Percentiles rank a stretch among this genome's conserved stretches.
phyloP scores from a whole-genome alignment of 805 yeast species.

The Lachancea waltii region DNA sequence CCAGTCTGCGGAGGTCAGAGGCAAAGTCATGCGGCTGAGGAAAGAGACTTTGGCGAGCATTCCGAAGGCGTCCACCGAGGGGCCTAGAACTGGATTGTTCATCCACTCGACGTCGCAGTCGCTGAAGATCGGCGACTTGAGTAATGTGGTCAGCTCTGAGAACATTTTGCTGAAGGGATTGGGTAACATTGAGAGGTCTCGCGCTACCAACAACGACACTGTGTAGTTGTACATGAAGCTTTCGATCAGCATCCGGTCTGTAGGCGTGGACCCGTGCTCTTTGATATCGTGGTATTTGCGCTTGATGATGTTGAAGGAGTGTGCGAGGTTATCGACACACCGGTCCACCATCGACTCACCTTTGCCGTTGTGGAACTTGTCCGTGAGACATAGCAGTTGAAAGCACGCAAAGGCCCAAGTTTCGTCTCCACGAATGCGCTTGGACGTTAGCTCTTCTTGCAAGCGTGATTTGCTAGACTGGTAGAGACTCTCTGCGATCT shows the following conservation, averaged over 20 bases:
- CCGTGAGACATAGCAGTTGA: slow-evolving; percentile 15
- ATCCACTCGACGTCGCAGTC: slow-evolving; percentile 33
- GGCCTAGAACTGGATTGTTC: slow-evolving; percentile 38
- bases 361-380: slow-evolving; percentile 16
- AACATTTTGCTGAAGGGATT: slow-evolving; percentile 15
- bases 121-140: slow-evolving; percentile 21
- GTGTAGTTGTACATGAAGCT: slow-evolving; percentile 21
- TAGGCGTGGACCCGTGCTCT: slow-evolving; percentile 12
- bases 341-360: slow-evolving; percentile 16
- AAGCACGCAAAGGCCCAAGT: slow-evolving; percentile 20
- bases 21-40: slow-evolving; percentile 24
- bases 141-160: slow-evolving; percentile 11
- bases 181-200: slow-evolving; percentile 14
- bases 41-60: slow-evolving; percentile 35
- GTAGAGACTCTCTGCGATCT: slow-evolving; percentile 14
- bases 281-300: slow-evolving; percentile 11
- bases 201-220: slow-evolving; percentile 16
- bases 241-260: slow-evolving; percentile 18
- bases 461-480: slow-evolving; percentile 12
- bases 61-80: slow-evolving; percentile 34
- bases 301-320: slow-evolving; percentile 16
- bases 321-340: slow-evolving; percentile 16
- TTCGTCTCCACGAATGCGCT: slow-evolving; percentile 14
- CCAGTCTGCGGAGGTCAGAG: slow-evolving; percentile 13
- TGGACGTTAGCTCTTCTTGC: slow-evolving; percentile 9